Evolutionary conservation across 176 grass and related monocot genomes (phyloP).

Genomic region (Dactylis glomerata): DNA sequence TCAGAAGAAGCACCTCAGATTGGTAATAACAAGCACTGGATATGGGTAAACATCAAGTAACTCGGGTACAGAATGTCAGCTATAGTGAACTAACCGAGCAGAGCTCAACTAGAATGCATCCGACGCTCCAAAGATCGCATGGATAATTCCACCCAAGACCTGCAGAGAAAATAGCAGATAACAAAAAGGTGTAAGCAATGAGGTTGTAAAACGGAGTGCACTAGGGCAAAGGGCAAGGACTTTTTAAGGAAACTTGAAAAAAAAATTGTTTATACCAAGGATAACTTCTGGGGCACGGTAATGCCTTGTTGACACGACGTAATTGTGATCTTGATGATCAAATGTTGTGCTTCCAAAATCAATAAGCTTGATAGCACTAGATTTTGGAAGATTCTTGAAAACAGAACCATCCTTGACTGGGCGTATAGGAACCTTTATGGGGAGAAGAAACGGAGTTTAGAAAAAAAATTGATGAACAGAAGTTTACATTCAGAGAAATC

Average conservation of each 20-base stretch:
- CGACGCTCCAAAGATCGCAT: slow-evolving; percentile 95
- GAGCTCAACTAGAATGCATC: slow-evolving; percentile 95
- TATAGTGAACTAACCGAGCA: slow-evolving; percentile 73
- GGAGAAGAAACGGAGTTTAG: slow-evolving; percentile 20
- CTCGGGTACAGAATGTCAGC: not conserved
- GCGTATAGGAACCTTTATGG: slow-evolving; percentile 56
- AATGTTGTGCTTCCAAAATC: slow-evolving; percentile 97
- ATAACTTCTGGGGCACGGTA: slow-evolving; percentile 98
- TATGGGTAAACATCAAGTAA: slow-evolving; percentile 21
- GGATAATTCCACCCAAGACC: slow-evolving; percentile 97
- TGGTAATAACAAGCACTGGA: not conserved
- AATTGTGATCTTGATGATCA: slow-evolving; percentile 89
- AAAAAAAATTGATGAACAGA: slow-evolving; percentile 4
- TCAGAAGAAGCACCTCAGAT: slow-evolving; percentile 11
- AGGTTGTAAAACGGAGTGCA: not conserved
- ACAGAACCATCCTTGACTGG: slow-evolving; percentile 74
- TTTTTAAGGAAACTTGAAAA: not conserved
- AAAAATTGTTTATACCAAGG: slow-evolving; percentile 62
- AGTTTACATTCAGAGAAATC: not conserved
- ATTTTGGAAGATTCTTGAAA: slow-evolving; percentile 90
- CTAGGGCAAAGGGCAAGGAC: not conserved
- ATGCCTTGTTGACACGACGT: slow-evolving; percentile 91
- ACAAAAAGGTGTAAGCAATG: slow-evolving; percentile 6
- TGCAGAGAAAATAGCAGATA: slow-evolving; percentile 35
- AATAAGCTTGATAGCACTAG: slow-evolving; percentile 92